Evolutionary conservation across 2,329 filamentous ascomycete genomes (phyloP).

Genomic region (Botrytis byssoidea): DNA sequence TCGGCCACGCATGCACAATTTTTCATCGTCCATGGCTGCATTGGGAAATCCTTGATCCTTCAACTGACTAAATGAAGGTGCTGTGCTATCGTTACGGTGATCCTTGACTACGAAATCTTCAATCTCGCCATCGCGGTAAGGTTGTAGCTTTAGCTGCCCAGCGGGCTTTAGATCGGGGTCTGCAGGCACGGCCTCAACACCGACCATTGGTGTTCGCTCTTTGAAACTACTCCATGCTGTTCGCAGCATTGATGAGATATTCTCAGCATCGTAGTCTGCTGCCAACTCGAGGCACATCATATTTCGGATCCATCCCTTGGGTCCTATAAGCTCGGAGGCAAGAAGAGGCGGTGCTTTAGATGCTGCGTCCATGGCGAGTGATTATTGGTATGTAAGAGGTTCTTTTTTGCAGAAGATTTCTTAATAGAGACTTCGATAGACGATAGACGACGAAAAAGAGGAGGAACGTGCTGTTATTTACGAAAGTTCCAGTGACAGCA

Average conservation of each 20-base stretch:
- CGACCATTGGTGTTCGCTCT: constrained; percentile 10
- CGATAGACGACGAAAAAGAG: background rate
- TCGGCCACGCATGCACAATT: constrained; percentile 9
- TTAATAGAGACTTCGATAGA: background rate
- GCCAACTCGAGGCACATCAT: constrained; percentile 12
- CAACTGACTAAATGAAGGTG: constrained; percentile 3
- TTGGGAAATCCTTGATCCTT: constrained; percentile 13
- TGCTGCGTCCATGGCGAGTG: constrained; percentile 6
- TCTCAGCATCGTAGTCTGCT: constrained; percentile 13
- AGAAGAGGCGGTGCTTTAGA: constrained; percentile 12
- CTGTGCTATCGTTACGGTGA: constrained; percentile 2
- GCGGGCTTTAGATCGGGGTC: constrained; percentile 12
- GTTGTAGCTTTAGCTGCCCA: constrained; percentile 10
- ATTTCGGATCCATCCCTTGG: constrained; percentile 10
- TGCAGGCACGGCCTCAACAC: constrained; percentile 12
- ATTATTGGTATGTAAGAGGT: background rate
- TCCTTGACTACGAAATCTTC: constrained; percentile 13
- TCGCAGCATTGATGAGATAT: constrained; percentile 15
- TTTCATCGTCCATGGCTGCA: constrained; percentile 13
- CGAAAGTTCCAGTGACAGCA: background rate
- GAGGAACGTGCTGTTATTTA: constrained; percentile 6
- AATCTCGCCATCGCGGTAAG: constrained; percentile 14
- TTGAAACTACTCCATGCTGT: constrained; percentile 14
- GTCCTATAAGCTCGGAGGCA: constrained; percentile 6
- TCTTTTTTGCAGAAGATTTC: background rate